Evolutionary conservation across 2,329 filamentous ascomycete species (phyloP).

Genomic region (Pseudocercospora fijiensis): DNA sequence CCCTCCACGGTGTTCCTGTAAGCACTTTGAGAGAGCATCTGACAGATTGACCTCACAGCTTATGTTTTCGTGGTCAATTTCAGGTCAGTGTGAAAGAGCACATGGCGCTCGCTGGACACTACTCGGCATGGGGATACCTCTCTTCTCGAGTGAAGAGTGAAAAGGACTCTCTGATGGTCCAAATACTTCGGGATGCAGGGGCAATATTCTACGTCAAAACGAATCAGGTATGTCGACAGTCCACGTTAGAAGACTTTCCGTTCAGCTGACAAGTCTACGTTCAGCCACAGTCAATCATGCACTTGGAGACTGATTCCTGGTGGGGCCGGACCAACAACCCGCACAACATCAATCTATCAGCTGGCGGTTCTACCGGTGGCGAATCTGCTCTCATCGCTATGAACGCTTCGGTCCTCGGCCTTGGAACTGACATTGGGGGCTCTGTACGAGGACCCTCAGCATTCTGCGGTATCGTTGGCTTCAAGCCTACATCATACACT

Average conservation of each 20-base stretch:
- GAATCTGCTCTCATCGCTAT: constrained; percentile 57
- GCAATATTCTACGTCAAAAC: constrained; percentile 29
- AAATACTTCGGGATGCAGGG: constrained; percentile 18
- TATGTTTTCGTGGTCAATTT: background rate
- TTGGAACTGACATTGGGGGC: constrained; percentile 60
- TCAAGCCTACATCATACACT: constrained; percentile 34
- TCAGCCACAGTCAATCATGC: constrained; percentile 23
- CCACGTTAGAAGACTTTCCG: background rate
- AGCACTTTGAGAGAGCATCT: background rate
- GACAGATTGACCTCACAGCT: background rate
- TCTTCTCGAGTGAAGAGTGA: constrained; percentile 11
- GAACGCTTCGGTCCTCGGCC: constrained; percentile 58
- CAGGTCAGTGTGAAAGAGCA: constrained; percentile 24
- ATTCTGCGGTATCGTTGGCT: constrained; percentile 51
- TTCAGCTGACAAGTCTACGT: background rate
- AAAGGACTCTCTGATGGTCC: constrained; percentile 20
- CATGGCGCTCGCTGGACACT: constrained; percentile 20
- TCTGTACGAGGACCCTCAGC: constrained; percentile 80
- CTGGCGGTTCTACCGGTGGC: constrained; percentile 22
- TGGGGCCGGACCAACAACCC: constrained; percentile 20
- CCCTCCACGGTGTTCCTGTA: constrained; percentile 23
- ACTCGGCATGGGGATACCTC: constrained; percentile 19
- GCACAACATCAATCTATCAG: constrained; percentile 22
- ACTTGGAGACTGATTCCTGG: constrained; percentile 20
- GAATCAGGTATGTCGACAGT: constrained; percentile 6